Conservation (phyloP, 2,329 filamentous ascomycete species). For the Diaporthe vaccinii region DNA sequence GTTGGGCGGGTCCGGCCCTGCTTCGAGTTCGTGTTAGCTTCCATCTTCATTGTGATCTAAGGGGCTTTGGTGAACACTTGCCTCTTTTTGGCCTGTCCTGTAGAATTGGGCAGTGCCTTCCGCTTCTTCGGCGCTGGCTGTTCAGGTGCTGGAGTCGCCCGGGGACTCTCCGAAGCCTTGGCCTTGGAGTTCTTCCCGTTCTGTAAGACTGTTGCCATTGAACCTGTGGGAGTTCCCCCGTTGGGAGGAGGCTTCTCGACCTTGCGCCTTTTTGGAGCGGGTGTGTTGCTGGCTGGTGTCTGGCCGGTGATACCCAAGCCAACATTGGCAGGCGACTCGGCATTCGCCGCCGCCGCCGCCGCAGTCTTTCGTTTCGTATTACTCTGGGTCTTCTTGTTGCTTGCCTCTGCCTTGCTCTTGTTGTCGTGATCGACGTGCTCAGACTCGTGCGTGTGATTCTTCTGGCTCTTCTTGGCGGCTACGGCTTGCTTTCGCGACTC, state of each 20-base stretch:
- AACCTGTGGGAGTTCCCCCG: constrained; percentile 69
- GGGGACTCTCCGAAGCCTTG: constrained; percentile 72
- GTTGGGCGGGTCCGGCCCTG: constrained; percentile 53
- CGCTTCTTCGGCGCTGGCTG: constrained; percentile 73
- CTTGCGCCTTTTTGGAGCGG: constrained; percentile 82
- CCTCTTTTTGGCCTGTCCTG: constrained; percentile 85
- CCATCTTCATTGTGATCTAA: constrained; percentile 46
- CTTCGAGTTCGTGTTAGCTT: constrained; percentile 47
- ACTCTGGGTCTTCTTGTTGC: constrained; percentile 73
- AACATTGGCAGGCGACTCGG: constrained; percentile 52
- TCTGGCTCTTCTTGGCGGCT: constrained; percentile 80
- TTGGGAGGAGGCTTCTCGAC: constrained; percentile 77
- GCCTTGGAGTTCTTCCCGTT: constrained; percentile 66
- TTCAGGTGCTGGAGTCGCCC: constrained; percentile 77
- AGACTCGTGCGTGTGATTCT: constrained; percentile 75
- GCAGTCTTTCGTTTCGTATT: constrained; percentile 74
- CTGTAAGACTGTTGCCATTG: constrained; percentile 70
- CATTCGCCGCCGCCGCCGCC: constrained; percentile 47
- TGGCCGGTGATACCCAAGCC: constrained; percentile 77
- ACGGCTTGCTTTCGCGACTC: constrained; percentile 88
- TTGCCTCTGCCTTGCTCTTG: constrained; percentile 60
- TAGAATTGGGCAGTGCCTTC: constrained; percentile 75
- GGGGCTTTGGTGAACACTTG: constrained; percentile 55
- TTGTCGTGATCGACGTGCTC: constrained; percentile 80
- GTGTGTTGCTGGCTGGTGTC: constrained; percentile 61